phyloP scores from a whole-genome alignment of 2,329 filamentous ascomycete species.

The Nectriaceae sp. region DNA sequence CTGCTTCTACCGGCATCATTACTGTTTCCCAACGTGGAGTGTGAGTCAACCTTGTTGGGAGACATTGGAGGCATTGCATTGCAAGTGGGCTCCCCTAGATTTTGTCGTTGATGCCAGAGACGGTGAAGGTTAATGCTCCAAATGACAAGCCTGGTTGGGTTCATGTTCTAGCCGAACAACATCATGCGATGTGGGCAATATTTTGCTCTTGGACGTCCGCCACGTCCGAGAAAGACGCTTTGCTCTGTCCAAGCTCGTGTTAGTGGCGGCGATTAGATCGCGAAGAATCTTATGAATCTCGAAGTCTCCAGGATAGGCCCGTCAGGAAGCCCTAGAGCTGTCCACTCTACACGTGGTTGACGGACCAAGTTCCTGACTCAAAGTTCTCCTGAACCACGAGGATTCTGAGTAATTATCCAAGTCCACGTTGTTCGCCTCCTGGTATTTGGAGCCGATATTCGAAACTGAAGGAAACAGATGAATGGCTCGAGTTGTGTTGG shows the following conservation, averaged over 20 bases:
- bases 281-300: conserved; percentile 20
- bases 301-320: conserved; percentile 11
- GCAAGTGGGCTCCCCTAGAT: neutral
- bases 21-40: neutral
- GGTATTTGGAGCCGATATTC: no score
- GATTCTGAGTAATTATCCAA: no score
- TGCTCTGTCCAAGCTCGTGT: conserved; percentile 12
- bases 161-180: neutral
- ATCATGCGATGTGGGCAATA: neutral
- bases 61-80: neutral
- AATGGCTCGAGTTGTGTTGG: no score
- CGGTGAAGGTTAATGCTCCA: neutral
- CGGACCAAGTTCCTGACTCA: neutral
- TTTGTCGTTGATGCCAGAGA: neutral
- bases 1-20: neutral
- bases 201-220: neutral
- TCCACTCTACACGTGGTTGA: neutral
- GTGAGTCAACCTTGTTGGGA: neutral
- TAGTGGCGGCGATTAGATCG: conserved; percentile 23
- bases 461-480: no score
- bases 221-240: neutral
- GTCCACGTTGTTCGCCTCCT: no score
- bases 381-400: neutral
- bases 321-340: neutral
- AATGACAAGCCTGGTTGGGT: neutral